These are phyloP conservation scores for Penicillium capsulatum DNA, from an alignment of 2,329 filamentous ascomycete species.

Conservation along the genomic window DNA sequence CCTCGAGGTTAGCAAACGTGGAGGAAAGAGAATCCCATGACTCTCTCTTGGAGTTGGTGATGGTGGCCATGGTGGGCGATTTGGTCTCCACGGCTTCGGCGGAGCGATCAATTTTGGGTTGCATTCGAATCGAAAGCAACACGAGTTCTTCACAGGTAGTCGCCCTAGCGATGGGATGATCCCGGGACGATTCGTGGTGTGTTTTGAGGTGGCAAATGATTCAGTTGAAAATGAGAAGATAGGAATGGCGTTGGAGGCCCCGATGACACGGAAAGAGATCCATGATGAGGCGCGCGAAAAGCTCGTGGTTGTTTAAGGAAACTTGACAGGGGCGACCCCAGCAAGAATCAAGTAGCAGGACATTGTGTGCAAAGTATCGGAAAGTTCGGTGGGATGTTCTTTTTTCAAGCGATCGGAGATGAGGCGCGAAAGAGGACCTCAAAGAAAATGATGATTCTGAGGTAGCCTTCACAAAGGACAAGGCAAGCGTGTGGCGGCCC, in stretches of 20 bases:
- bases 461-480: too few species aligned
- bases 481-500: too few species aligned
- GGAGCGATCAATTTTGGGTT: not conserved
- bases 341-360: conserved; percentile 19
- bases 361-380: conserved; percentile 20
- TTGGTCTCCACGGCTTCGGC: conserved; percentile 4
- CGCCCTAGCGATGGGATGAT: conserved; percentile 1
- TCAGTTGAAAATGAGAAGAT: conserved; percentile 11
- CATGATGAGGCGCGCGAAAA: conserved; percentile 28
- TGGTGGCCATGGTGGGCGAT: conserved; percentile 25
- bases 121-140: not conserved
- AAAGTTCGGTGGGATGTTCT: conserved; percentile 4
- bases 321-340: conserved; percentile 25
- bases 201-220: conserved; percentile 1
- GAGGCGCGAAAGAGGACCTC: not conserved
- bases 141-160: conserved; percentile 1
- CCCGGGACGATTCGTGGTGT: conserved; percentile 1
- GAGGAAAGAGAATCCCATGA: conserved; percentile 40
- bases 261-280: conserved; percentile 25
- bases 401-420: conserved; percentile 2
- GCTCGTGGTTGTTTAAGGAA: conserved; percentile 26
- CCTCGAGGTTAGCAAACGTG: conserved; percentile 34
- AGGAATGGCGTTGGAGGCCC: conserved; percentile 32
- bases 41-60: conserved; percentile 22
- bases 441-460: too few species aligned